Conservation (phyloP, 2,329 filamentous ascomycete species). For the Diaporthe amygdali region DNA sequence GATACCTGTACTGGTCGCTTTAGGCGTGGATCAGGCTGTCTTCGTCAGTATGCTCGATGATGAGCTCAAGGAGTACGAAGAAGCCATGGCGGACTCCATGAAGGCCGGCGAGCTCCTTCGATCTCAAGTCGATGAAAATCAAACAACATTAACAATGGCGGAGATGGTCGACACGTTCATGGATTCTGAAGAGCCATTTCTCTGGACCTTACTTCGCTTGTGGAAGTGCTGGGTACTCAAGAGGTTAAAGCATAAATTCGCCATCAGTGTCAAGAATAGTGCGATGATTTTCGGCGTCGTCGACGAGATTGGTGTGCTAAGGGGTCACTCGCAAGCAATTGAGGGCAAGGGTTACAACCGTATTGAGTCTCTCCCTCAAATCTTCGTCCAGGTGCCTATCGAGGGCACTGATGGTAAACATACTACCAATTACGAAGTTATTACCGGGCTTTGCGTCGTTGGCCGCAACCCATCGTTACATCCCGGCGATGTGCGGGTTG, state of each 20-base stretch:
- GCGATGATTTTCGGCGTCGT: slow-evolving; percentile 88
- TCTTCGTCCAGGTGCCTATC: slow-evolving; percentile 81
- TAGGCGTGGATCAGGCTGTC: slow-evolving; percentile 71
- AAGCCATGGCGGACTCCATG: slow-evolving; percentile 69
- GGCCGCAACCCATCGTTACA: slow-evolving; percentile 94
- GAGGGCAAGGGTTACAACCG: slow-evolving; percentile 37
- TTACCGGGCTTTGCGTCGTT: slow-evolving; percentile 80
- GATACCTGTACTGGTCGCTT: slow-evolving; percentile 80
- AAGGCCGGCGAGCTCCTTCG: slow-evolving; percentile 72
- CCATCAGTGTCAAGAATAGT: slow-evolving; percentile 80
- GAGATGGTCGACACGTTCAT: slow-evolving; percentile 83
- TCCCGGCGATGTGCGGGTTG: slow-evolving; percentile 88
- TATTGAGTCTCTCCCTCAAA: slow-evolving; percentile 70
- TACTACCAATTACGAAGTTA: slow-evolving; percentile 62
- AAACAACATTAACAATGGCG: slow-evolving; percentile 76
- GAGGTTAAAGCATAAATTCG: slow-evolving; percentile 89
- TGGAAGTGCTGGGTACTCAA: slow-evolving; percentile 93
- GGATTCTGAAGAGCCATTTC: slow-evolving; percentile 75
- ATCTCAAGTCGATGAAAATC: slow-evolving; percentile 83
- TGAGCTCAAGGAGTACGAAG: slow-evolving; percentile 72
- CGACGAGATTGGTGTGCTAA: slow-evolving; percentile 80
- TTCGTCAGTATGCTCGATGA: slow-evolving; percentile 71
- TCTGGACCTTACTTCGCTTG: slow-evolving; percentile 76
- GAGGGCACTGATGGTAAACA: slow-evolving; percentile 49
- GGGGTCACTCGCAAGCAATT: slow-evolving; percentile 68